Conservation (phyloP, 208 protist genomes). For the Angomonas deanei region DNA sequence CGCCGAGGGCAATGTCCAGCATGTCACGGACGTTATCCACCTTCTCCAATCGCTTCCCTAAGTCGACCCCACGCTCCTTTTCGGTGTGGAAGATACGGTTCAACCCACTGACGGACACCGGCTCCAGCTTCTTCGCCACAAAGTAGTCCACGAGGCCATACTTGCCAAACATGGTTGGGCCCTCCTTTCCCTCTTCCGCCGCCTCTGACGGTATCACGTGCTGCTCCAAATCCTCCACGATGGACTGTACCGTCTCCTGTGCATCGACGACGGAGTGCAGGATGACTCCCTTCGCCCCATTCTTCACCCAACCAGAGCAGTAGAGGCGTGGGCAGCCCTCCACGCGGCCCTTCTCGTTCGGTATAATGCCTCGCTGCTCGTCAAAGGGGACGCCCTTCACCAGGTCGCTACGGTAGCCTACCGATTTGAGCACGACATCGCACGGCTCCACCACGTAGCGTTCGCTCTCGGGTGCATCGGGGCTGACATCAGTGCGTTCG, state of each 20-base stretch:
- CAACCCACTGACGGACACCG: slow-evolving; percentile 74
- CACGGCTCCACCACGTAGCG: slow-evolving; percentile 65
- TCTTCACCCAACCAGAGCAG: slow-evolving; percentile 90
- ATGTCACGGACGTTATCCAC: slow-evolving; percentile 72
- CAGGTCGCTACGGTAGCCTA: slow-evolving; percentile 61
- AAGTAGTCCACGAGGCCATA: slow-evolving; percentile 84
- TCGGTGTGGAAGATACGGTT: slow-evolving; percentile 83
- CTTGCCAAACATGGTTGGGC: slow-evolving; percentile 60
- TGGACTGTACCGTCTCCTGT: slow-evolving; percentile 54
- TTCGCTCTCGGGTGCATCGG: slow-evolving; percentile 2
- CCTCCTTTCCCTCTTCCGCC: slow-evolving; percentile 9
- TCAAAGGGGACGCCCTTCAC: slow-evolving; percentile 80
- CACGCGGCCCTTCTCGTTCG: slow-evolving; percentile 62
- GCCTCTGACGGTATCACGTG: slow-evolving; percentile 30
- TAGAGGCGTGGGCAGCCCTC: slow-evolving; percentile 74
- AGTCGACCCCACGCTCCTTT: slow-evolving; percentile 66
- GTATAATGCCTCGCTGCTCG: slow-evolving; percentile 51
- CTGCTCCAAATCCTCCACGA: slow-evolving; percentile 57
- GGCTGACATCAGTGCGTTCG: slow-evolving; percentile 27
- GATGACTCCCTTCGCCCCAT: slow-evolving; percentile 88
- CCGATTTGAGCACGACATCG: slow-evolving; percentile 81
- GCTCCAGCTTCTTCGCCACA: slow-evolving; percentile 65
- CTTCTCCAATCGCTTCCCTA: slow-evolving; percentile 81
- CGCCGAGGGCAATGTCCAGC: slow-evolving; percentile 79
- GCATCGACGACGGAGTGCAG: slow-evolving; percentile 73